Evolutionary conservation across 495 filamentous ascomycete genomes (phyloP).

Genomic region (Peziza echinospora): DNA sequence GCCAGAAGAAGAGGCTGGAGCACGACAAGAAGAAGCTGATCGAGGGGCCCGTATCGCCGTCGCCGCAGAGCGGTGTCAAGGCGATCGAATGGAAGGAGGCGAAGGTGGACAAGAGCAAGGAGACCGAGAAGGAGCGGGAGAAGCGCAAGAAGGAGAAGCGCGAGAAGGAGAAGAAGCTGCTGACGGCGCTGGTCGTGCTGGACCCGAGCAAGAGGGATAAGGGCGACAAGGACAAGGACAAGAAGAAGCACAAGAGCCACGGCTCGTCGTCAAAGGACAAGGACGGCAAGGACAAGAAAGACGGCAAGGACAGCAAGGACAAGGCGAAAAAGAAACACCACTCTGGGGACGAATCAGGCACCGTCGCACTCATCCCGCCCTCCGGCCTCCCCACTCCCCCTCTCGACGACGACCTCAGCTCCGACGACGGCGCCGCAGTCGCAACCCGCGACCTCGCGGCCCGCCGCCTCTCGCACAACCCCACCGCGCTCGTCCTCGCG

Average conservation of each 20-base stretch:
- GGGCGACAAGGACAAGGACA: constrained; percentile 2
- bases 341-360: no score
- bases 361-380: no score
- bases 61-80: background rate
- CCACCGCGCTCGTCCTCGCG: constrained; percentile 8
- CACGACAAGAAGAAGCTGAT: background rate
- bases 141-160: constrained; percentile 13
- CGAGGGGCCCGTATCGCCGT: background rate
- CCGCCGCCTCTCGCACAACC: constrained; percentile 6
- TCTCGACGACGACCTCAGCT: constrained; percentile 1
- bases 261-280: background rate
- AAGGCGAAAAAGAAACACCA: background rate
- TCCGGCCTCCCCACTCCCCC: no score
- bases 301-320: constrained; percentile 4
- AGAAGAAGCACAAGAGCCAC: constrained; percentile 3
- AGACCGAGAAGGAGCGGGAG: background rate
- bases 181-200: constrained; percentile 1
- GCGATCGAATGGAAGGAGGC: background rate
- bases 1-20: constrained; percentile 3
- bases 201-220: constrained; percentile 2
- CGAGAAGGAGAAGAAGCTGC: constrained; percentile 2
- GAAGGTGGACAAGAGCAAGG: background rate
- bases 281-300: constrained; percentile 3
- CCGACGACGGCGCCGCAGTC: no score
- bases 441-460: constrained; percentile 1